Evolutionary conservation across 2,329 filamentous ascomycete genomes (phyloP).

Genomic region (Aspergillus sp.): DNA sequence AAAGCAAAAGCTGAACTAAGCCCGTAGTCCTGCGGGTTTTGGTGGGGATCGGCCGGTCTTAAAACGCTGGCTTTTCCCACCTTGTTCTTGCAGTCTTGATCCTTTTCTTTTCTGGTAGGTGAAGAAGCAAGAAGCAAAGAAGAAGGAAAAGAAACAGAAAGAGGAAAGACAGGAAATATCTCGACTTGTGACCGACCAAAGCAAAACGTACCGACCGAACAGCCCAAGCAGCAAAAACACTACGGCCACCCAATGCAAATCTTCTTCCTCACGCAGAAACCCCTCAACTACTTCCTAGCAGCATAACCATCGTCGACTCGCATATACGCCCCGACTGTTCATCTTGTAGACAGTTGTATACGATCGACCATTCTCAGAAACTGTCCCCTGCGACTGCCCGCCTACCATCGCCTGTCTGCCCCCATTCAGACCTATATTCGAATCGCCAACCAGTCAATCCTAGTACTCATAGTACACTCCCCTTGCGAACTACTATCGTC

Average conservation of each 20-base stretch:
- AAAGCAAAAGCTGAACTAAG: too few relatives aligned
- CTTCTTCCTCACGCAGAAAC: conserved; percentile 25
- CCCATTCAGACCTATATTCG: neutral
- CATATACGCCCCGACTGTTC: neutral
- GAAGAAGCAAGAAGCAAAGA: neutral
- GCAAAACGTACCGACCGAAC: neutral
- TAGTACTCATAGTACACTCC: neutral
- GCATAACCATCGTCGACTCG: conserved; percentile 11
- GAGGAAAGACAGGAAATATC: neutral
- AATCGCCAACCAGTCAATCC: neutral
- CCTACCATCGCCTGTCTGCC: neutral
- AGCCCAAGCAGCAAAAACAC: conserved; percentile 12
- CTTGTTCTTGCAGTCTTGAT: too few relatives aligned
- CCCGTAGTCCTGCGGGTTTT: too few relatives aligned
- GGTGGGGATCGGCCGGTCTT: neutral
- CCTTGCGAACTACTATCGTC: neutral
- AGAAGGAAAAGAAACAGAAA: neutral
- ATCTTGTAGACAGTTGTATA: conserved; percentile 7
- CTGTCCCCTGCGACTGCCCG: conserved; percentile 2
- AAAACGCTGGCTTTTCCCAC: conserved; percentile 1
- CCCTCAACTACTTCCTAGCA: conserved; percentile 27
- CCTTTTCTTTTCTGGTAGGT: neutral
- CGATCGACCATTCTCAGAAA: neutral
- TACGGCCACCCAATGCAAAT: conserved; percentile 24
- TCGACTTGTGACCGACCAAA: neutral